Evolutionary conservation across 176 grass and related monocot genomes (phyloP), one percentile per base, ranked within the genome.

Genomic region (Triticum urartu): DNA sequence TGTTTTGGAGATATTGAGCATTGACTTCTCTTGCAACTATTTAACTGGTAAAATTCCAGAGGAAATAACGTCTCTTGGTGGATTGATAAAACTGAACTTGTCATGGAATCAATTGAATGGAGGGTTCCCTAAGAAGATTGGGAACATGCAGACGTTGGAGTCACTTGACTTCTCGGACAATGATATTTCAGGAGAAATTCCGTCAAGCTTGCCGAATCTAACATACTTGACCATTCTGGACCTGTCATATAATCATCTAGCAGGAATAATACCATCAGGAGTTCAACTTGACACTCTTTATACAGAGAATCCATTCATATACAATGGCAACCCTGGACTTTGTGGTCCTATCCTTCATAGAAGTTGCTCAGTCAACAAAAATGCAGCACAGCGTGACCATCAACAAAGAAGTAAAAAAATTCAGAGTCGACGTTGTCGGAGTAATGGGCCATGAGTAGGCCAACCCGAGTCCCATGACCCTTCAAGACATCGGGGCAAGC

Each of bases 151-250:
- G 2, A 86, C 43, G 35, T 34, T 94, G 68, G 90, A 90, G 21
- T 94, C 93, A 11, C 76, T 92, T 0, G 88, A 94, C 59, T 61
- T 92, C 11, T 92, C 78, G 0, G 64, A 11, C 3, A 92, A 95
- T 18, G 36, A 78, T 0, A 25, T 95, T 30, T 86, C 18, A 0
- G 88, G 88, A 4, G 50, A 59, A 65, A 92, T 95, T 18, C 85
- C 90, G 0, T 0, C 20, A 3, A 67, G 43, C 47, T 28, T 92
- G 0, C 28, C 81, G 8, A 1, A 54, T 5, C 28, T 94, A 7
- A 85, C 76, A 17, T 89, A 20, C 69, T 21, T 94, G 5, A 22
- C 54, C 35, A 18, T 21, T 6, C 36, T 94, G 3, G 89, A 92
- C 4, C 7, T 94, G 4, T 91, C 92, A 0, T 79, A 87, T 10